Conservation (phyloP, 208 protist genomes). For the Spongospora subterranea region DNA sequence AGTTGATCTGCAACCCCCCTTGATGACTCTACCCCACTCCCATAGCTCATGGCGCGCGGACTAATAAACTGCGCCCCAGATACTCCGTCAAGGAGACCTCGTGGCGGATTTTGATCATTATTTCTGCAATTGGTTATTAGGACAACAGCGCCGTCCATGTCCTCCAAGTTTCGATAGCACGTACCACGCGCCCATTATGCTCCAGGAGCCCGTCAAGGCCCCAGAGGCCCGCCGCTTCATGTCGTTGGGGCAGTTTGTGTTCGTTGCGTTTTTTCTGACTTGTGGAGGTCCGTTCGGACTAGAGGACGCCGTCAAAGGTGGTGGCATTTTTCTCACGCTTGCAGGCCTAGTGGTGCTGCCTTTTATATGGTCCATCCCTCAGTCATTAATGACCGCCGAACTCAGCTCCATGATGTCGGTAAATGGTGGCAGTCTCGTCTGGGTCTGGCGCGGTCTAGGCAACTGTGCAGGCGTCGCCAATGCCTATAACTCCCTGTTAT, state of each 20-base stretch:
- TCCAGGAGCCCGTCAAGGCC: background rate
- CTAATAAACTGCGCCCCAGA: too few relatives aligned
- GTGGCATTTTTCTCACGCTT: background rate
- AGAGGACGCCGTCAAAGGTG: background rate
- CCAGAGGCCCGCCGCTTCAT: background rate
- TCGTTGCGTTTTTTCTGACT: slow-evolving; percentile 34
- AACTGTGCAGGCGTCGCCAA: slow-evolving; percentile 38
- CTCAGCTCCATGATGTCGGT: slow-evolving; percentile 36
- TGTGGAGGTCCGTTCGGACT: slow-evolving; percentile 41
- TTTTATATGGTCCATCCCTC: slow-evolving; percentile 7
- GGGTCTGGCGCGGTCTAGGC: slow-evolving; percentile 46
- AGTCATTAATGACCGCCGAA: slow-evolving; percentile 50
- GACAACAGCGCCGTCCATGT: slow-evolving; percentile 33
- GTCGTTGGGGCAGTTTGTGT: slow-evolving; percentile 39
- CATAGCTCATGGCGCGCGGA: too few relatives aligned
- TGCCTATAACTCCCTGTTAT: slow-evolving; percentile 50
- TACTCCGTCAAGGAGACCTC: too few relatives aligned
- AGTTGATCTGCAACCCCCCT: too few relatives aligned
- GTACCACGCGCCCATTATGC: background rate
- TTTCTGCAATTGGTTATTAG: too few relatives aligned
- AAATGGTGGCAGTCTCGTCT: slow-evolving; percentile 31
- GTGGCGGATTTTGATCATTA: too few relatives aligned
- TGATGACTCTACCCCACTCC: too few relatives aligned
- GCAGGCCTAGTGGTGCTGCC: background rate
- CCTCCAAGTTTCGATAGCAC: slow-evolving; percentile 42